Evolutionary conservation across 257 asterid species (phyloP), one percentile per base, ranked within the genome.

Genomic region (Buddleja alternifolia): DNA sequence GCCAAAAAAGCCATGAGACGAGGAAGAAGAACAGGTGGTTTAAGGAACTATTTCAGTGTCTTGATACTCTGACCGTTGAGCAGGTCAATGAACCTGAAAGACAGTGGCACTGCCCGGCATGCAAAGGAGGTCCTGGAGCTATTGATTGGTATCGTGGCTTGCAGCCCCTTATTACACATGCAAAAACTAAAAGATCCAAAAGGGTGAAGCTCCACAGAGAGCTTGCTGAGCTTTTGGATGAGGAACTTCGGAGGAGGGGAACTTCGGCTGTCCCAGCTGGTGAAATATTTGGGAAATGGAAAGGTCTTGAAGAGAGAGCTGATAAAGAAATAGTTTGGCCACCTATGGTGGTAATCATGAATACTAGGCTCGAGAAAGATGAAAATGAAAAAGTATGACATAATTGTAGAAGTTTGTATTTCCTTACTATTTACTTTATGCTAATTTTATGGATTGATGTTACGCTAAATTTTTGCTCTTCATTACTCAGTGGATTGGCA

Each of bases 71-170:
- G 66, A 80, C 73, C 1, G 78, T 75, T 3, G 82, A 79, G 37
- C 79, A 84, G 71, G 79, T 86, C 2, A 82, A 70, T 63, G 96
- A 86, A 50, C 81, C 85, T 16, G 85, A 76, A 32, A 73, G 86
- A 42, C 85, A 84, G 73, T 86, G 96, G 91, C 93, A 86, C 48
- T 86, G 91, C 78, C 85, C 88, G 0, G 96, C 89, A 7, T 84
- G 91, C 71, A 55, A 77, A 70, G 85, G 89, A 14, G 96, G 93
- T 10, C 90, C 86, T 14, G 93, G 96, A 34, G 90, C 85, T n/a
- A 82, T 88, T 23, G 85, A 80, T 17, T 88, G 93, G 91, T 88
- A 78, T 19, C 50, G 75, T 1, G 93, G 90, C 45, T 58, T 88
- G 73, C 88, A 53, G 48, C 85, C 93, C 48, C 76, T 88, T 7